Conservation (phyloP, 768 basidiomycete species). For the Epithele typhae region DNA sequence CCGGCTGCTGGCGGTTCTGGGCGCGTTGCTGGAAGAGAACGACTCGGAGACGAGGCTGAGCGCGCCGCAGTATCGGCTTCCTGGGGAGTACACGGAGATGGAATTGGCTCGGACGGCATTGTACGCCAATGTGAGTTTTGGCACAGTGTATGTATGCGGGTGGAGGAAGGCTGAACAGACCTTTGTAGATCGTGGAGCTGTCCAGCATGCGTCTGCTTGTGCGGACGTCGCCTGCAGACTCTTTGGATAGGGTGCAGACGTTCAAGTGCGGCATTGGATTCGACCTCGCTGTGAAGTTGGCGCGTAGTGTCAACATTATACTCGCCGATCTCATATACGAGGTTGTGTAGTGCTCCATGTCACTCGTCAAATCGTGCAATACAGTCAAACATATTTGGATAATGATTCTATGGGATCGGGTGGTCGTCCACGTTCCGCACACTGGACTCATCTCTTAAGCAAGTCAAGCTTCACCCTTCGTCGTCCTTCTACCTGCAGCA, state of each 20-base stretch:
- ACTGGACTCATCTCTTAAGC: no score
- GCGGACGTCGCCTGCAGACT: conserved; percentile 55
- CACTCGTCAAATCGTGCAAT: not conserved
- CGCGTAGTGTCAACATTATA: conserved; percentile 54
- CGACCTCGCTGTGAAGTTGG: conserved; percentile 48
- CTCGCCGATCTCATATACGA: conserved; percentile 73
- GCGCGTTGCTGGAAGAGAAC: conserved; percentile 72
- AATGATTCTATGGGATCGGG: no score
- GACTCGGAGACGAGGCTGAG: conserved; percentile 44
- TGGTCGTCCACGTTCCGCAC: no score
- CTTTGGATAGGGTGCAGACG: conserved; percentile 63
- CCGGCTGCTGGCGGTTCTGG: conserved; percentile 74
- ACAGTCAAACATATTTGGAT: no score
- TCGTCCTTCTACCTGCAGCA: conserved; percentile 14
- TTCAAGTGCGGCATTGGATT: conserved; percentile 74
- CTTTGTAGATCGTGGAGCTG: conserved; percentile 58
- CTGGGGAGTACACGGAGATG: conserved; percentile 74
- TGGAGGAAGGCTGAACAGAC: not conserved
- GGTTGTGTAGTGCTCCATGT: conserved; percentile 1
- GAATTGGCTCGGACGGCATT: conserved; percentile 61
- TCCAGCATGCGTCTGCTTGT: conserved; percentile 62
- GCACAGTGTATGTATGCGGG: no score
- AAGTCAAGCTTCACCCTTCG: no score
- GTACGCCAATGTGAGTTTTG: conserved; percentile 48
- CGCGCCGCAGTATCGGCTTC: conserved; percentile 44